A percentile compares a stretch with the other conserved stretches of the same genome.
phyloP scores from a whole-genome alignment of 2,329 filamentous ascomycete genomes.

The Cordyceps tenuipes region DNA sequence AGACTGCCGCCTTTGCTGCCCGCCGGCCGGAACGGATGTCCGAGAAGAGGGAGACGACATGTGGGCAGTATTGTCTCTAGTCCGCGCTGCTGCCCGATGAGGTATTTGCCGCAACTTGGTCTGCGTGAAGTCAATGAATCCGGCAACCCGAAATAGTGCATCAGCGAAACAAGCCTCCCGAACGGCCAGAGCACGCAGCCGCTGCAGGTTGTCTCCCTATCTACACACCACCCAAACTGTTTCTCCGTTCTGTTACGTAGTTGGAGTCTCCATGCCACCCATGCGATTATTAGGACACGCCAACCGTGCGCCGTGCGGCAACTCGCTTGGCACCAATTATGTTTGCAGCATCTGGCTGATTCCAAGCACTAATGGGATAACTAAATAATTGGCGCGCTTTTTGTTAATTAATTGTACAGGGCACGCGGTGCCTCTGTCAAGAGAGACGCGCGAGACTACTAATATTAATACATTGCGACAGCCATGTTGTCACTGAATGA shows the following conservation, averaged over 20 bases:
- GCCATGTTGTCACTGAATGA: background rate
- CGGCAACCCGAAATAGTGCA: background rate
- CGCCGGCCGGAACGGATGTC: too few relatives aligned
- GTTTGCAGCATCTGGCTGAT: background rate
- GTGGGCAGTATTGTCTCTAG: background rate
- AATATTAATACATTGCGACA: too few relatives aligned
- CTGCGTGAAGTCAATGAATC: background rate
- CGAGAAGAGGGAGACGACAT: background rate
- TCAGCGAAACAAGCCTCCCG: background rate
- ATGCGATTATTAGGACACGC: background rate
- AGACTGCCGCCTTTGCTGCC: too few relatives aligned
- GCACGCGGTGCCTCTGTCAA: background rate
- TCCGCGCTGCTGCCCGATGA: background rate
- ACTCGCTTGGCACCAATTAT: background rate
- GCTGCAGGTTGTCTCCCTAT: background rate
- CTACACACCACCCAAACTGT: background rate
- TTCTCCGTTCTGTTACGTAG: background rate
- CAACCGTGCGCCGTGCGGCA: background rate
- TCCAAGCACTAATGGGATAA: background rate
- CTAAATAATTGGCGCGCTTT: background rate
- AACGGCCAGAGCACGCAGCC: background rate
- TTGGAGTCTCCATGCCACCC: background rate
- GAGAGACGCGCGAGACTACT: background rate
- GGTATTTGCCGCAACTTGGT: background rate
- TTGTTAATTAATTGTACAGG: background rate